Base-by-base conservation (phyloP, 768 basidiomycete genomes). In the Boletus vinaceobasis region DNA sequence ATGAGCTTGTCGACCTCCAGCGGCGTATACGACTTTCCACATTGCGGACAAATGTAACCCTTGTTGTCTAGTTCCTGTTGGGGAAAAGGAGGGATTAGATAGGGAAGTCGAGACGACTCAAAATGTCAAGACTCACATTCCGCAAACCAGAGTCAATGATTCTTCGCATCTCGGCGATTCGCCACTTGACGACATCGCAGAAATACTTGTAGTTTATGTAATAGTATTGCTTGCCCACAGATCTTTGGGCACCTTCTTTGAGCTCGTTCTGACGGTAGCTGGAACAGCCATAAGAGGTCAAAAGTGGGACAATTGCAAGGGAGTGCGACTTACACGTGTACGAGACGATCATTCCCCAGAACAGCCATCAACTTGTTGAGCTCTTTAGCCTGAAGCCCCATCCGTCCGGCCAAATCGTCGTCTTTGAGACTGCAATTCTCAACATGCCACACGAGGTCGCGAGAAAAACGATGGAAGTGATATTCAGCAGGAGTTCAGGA, bases 171-270 rank as follows among this genome's bases (percentile, higher is more conserved):
- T 90, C 89, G 5, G 91, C 91, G 50, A 98, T 84, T 38, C 95
- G 81, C 92, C 96, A 99, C 71, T 98, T 98, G 72, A 96, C 90
- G 43, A 98, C 94, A 71, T 98, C 94, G 73, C 92, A 94, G 68
- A 98, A 95, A 66, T 87, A 84, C 64, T 93, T 85, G 72, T 96
- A 94, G 74, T 99, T 88, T 68, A 99, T 90, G 74, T 92, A 98
- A 77, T 91, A 99, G 77, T 98, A 99, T 65, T 91, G 88, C 64
- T 88, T 86, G 58, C 88, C 88, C 56, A 89, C 87, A 56, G 89
- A 87, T 56, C 95, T 85, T 70, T 89, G 88, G 42, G 89, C 88
- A 48, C 89, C 90, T 68, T 93, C 91, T 68, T 91, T 90, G 61
- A 93, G 82, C 74, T 95, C 93, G 58, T 93, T 93, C 66, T 93